phyloP scores from a whole-genome alignment of 2,329 filamentous ascomycete species.

The Tympanopsis confertula region DNA sequence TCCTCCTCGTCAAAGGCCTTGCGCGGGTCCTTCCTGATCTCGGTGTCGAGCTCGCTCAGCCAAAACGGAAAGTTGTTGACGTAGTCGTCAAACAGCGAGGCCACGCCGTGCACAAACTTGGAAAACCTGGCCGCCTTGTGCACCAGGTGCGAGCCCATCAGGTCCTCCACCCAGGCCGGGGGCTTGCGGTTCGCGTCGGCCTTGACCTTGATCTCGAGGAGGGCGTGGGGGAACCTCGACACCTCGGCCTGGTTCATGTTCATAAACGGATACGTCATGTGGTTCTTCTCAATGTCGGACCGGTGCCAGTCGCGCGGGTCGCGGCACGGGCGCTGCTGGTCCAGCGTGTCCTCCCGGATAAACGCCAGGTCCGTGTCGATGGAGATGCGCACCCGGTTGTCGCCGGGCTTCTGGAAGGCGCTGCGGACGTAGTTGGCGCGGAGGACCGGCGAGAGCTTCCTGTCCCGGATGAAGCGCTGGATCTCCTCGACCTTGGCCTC shows the following conservation, averaged over 20 bases:
- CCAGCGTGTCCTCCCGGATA: slow-evolving; percentile 68
- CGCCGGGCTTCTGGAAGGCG: slow-evolving; percentile 89
- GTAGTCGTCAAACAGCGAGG: slow-evolving; percentile 84
- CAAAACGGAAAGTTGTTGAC: slow-evolving; percentile 96
- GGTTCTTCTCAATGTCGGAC: slow-evolving; percentile 70
- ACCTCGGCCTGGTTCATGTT: slow-evolving; percentile 85
- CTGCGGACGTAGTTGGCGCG: slow-evolving; percentile 89
- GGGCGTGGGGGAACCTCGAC: slow-evolving; percentile 76
- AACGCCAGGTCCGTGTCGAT: slow-evolving; percentile 88
- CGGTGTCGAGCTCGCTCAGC: slow-evolving; percentile 80
- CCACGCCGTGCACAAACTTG: slow-evolving; percentile 91
- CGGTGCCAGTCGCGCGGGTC: slow-evolving; percentile 86
- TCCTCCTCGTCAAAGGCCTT: slow-evolving; percentile 86
- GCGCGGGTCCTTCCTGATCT: slow-evolving; percentile 88
- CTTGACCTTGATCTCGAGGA: slow-evolving; percentile 85
- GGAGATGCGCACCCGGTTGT: slow-evolving; percentile 80
- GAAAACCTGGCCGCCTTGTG: slow-evolving; percentile 84
- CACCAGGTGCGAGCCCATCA: slow-evolving; percentile 86
- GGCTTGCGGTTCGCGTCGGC: slow-evolving; percentile 54
- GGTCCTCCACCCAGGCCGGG: slow-evolving; percentile 76
- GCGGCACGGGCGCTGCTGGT: slow-evolving; percentile 74
- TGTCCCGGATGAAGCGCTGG: slow-evolving; percentile 66
- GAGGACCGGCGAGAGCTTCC: slow-evolving; percentile 71
- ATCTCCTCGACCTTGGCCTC: slow-evolving; percentile 65
- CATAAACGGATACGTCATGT: slow-evolving; percentile 78